These are phyloP conservation scores for Brassica carinata DNA, from an alignment of 345 rosid species.

Conservation along the genomic window DNA sequence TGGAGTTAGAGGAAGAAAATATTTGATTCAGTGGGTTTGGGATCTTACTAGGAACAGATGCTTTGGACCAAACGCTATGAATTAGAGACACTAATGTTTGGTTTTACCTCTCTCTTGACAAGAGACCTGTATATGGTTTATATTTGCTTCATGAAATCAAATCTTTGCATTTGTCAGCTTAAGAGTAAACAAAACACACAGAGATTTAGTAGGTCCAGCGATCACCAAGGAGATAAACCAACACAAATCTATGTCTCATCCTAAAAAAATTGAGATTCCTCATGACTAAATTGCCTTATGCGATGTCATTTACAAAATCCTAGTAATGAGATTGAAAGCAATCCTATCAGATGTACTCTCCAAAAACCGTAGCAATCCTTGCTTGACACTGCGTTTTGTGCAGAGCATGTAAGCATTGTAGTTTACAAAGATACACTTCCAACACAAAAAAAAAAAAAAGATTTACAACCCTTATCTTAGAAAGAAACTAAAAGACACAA, in stretches of 20 bases:
- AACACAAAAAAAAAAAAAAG: background rate
- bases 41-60: conserved; percentile 73
- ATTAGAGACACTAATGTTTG: conserved; percentile 38
- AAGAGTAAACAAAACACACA: no score
- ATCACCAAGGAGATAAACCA: background rate
- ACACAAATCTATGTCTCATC: background rate
- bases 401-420: background rate
- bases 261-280: background rate
- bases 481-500: conserved; percentile 19
- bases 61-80: conserved; percentile 90
- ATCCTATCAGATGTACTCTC: background rate
- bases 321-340: background rate
- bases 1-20: conserved; percentile 71
- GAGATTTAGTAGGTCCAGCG: no score
- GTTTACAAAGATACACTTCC: background rate
- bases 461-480: background rate
- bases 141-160: conserved; percentile 13
- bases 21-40: conserved; percentile 97
- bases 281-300: background rate
- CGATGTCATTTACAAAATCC: background rate
- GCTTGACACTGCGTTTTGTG: background rate
- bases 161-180: no score
- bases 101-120: background rate
- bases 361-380: background rate
- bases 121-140: conserved; percentile 13